phyloP scores from a whole-genome alignment of 2,329 filamentous ascomycete genomes.

The Cladosporium sphaerospermum region DNA sequence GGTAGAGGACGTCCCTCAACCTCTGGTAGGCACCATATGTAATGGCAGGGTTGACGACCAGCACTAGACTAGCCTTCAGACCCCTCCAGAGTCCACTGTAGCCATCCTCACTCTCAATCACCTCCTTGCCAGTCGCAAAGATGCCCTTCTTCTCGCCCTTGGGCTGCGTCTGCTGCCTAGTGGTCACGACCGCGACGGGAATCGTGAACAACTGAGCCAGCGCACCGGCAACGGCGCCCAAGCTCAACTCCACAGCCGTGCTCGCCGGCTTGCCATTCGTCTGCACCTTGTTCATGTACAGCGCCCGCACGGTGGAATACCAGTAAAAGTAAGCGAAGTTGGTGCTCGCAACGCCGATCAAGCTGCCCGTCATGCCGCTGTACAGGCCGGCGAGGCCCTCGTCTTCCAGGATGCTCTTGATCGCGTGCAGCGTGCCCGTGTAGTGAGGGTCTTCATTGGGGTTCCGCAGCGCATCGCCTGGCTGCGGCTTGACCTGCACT shows the following conservation, averaged over 20 bases:
- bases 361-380: slow-evolving; percentile 75
- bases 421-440: slow-evolving; percentile 78
- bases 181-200: slow-evolving; percentile 90
- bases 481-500: slow-evolving; percentile 71
- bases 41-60: slow-evolving; percentile 94
- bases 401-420: slow-evolving; percentile 71
- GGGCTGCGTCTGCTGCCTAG: slow-evolving; percentile 86
- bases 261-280: slow-evolving; percentile 52
- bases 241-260: slow-evolving; percentile 72
- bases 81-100: slow-evolving; percentile 87
- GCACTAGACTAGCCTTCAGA: slow-evolving; percentile 87
- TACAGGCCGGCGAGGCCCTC: slow-evolving; percentile 83
- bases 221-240: slow-evolving; percentile 84
- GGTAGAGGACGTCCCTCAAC: slow-evolving; percentile 70
- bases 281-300: slow-evolving; percentile 58
- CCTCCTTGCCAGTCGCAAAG: slow-evolving; percentile 79
- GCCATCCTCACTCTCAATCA: slow-evolving; percentile 85
- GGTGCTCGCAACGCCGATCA: slow-evolving; percentile 89
- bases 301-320: slow-evolving; percentile 80
- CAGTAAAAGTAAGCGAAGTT: slow-evolving; percentile 99
- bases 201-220: slow-evolving; percentile 95
- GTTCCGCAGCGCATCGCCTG: slow-evolving; percentile 34
- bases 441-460: slow-evolving; percentile 64
- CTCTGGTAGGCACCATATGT: slow-evolving; percentile 96
- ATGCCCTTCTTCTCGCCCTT: slow-evolving; percentile 81